Evolutionary conservation across 106 monocot species (phyloP), one percentile per base, ranked within the genome.

Genomic region (Phalaenopsis equestris): DNA sequence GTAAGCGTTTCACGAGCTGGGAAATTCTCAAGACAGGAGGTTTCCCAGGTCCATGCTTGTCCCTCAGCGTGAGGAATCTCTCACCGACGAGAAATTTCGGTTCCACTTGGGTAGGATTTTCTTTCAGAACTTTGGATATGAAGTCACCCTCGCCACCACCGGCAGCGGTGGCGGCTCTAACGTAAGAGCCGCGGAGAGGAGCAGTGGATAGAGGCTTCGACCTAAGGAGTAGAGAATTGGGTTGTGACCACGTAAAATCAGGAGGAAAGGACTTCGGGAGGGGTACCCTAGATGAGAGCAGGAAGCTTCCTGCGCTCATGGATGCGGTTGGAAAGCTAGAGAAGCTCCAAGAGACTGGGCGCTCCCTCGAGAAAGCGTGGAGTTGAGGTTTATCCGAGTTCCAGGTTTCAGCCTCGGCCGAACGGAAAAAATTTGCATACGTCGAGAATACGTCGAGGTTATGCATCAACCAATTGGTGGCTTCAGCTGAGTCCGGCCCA

Each of bases 41-140:
- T 83, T 78, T 79, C 43, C 49, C 56, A 10, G 84, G 74, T 23
- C 79, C 42, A 76, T 88, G 86, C 87, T 94, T 94, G 75, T 91
- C 87, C 67, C 87, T 72, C 30, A 91, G 77, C 1, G 94, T 94
- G 70, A 94, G 65, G 30, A 94, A 79, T 61, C 83, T 80, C 56
- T 86, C 94, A 10, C 89, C 89, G 39, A 91, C 86, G 42, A 94
- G 81, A 76, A 89, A 91, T 42, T 85, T 87, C 55, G 91, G 86
- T 65, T 94, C 94, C 11, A 94, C 94, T 82, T 94, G 94, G 81
- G 58, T 80, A 48, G 94, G 94, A 79, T 94, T 91, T 47, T 89
- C 87, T 61, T 81, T 91, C 75, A 94, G 67, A 47, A 88, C 79
- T 76, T 77, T 84, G 9, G 91, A 77, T 5, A 88, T 81, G 84